Percentiles rank a stretch among this genome's conserved stretches.
These are phyloP conservation scores for Pholiota microspora DNA, from an alignment of 768 basidiomycete genomes.

Conservation along the genomic window DNA sequence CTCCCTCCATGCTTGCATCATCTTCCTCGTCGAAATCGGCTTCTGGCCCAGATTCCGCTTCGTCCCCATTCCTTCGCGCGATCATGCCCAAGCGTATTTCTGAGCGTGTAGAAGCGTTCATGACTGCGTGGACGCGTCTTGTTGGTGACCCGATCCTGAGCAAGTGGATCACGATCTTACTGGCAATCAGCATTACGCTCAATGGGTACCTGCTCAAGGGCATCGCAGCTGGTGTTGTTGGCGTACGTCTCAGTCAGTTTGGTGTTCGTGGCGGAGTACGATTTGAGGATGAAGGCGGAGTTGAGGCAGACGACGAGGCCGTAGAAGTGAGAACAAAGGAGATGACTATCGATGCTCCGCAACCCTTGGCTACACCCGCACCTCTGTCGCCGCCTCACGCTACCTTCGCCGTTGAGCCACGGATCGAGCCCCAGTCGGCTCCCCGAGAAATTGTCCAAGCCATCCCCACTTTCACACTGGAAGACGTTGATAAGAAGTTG, in stretches of 20 bases:
- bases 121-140: slow-evolving; percentile 86
- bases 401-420: slow-evolving; percentile 3
- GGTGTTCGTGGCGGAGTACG: slow-evolving; percentile 24
- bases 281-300: slow-evolving; percentile 26
- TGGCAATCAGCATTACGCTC: slow-evolving; percentile 82
- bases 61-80: slow-evolving; percentile 2
- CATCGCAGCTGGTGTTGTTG: slow-evolving; percentile 56
- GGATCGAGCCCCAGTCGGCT: slow-evolving; percentile 4
- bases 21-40: neutral
- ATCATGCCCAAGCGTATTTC: slow-evolving; percentile 25
- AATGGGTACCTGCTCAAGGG: slow-evolving; percentile 94
- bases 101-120: slow-evolving; percentile 77
- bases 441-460: slow-evolving; percentile 10
- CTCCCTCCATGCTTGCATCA: slow-evolving; percentile 10
- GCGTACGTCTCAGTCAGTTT: slow-evolving; percentile 23
- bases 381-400: neutral
- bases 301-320: slow-evolving; percentile 24
- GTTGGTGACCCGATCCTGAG: slow-evolving; percentile 92
- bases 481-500: slow-evolving; percentile 54
- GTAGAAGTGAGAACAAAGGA: slow-evolving; percentile 10
- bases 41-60: neutral
- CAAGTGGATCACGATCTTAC: slow-evolving; percentile 91
- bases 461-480: slow-evolving; percentile 46
- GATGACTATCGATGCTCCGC: slow-evolving; percentile 1
- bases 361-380: neutral